These are phyloP conservation scores for Aureobasidium sp. DNA, from an alignment of 2,329 filamentous ascomycete species.

Conservation along the genomic window DNA sequence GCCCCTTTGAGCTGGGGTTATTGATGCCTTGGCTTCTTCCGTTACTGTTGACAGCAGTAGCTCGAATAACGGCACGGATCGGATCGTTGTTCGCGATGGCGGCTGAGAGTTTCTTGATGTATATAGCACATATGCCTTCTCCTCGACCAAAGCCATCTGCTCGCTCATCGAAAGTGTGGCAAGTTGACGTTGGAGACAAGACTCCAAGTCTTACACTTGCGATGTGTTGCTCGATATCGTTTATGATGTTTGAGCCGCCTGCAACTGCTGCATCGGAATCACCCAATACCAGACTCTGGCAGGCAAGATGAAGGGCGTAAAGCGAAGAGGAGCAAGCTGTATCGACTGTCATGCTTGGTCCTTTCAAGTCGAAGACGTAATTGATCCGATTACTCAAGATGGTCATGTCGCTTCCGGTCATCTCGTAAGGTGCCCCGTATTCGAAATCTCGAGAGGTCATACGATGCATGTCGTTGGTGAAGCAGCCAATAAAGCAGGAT, in stretches of 20 bases:
- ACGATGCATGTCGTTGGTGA: background rate
- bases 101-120: slow-evolving; percentile 40
- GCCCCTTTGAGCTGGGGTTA: slow-evolving; percentile 31
- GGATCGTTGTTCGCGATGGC: slow-evolving; percentile 43
- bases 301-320: background rate
- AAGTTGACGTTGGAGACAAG: slow-evolving; percentile 29
- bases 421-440: slow-evolving; percentile 19
- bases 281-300: background rate
- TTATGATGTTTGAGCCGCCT: background rate
- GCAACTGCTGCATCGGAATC: background rate
- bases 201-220: slow-evolving; percentile 14
- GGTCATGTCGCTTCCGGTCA: slow-evolving; percentile 27
- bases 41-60: slow-evolving; percentile 32
- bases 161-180: slow-evolving; percentile 30
- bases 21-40: slow-evolving; percentile 36
- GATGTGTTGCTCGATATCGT: background rate
- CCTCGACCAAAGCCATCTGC: slow-evolving; percentile 49
- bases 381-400: slow-evolving; percentile 33
- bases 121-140: slow-evolving; percentile 45
- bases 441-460: slow-evolving; percentile 18
- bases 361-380: slow-evolving; percentile 35
- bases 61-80: slow-evolving; percentile 35
- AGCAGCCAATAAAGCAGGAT: background rate
- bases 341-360: slow-evolving; percentile 39
- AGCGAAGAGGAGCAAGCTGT: slow-evolving; percentile 36